Evolutionary conservation across 805 yeast species (phyloP).

Genomic region (Cyberlindnera americana): DNA sequence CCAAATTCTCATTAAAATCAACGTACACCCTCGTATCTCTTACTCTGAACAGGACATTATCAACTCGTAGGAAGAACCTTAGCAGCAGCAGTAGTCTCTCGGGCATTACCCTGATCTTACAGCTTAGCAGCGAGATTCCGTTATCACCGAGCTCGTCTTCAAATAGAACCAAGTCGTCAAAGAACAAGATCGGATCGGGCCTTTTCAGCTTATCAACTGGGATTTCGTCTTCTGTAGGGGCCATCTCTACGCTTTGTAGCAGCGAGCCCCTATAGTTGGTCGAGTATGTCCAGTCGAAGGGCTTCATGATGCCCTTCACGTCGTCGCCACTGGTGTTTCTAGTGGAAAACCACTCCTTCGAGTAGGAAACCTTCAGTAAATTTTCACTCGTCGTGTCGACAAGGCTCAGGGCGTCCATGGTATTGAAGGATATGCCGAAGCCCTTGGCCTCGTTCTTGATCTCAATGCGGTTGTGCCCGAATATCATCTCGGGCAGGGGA

Average conservation of each 20-base stretch:
- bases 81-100: constrained; percentile 68
- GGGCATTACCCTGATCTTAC: constrained; percentile 87
- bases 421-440: constrained; percentile 61
- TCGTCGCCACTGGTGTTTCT: constrained; percentile 35
- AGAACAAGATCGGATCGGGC: constrained; percentile 85
- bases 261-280: constrained; percentile 69
- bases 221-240: constrained; percentile 38
- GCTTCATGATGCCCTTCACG: constrained; percentile 62
- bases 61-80: constrained; percentile 83
- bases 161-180: constrained; percentile 81
- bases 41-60: constrained; percentile 79
- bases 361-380: constrained; percentile 75
- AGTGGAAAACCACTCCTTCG: constrained; percentile 69
- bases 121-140: constrained; percentile 76
- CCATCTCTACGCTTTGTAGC: constrained; percentile 13
- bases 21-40: constrained; percentile 82
- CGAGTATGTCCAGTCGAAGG: constrained; percentile 97
- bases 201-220: constrained; percentile 68
- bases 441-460: constrained; percentile 39
- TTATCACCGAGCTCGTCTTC: constrained; percentile 98
- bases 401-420: constrained; percentile 66
- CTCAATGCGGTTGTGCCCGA: constrained; percentile 73
- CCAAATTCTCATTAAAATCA: constrained; percentile 60
- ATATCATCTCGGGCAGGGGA: constrained; percentile 96
- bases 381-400: constrained; percentile 52